Evolutionary conservation across 176 grass and related monocot species (phyloP), one percentile per base, ranked within the genome.

Genomic region (Oryza glumipatula): DNA sequence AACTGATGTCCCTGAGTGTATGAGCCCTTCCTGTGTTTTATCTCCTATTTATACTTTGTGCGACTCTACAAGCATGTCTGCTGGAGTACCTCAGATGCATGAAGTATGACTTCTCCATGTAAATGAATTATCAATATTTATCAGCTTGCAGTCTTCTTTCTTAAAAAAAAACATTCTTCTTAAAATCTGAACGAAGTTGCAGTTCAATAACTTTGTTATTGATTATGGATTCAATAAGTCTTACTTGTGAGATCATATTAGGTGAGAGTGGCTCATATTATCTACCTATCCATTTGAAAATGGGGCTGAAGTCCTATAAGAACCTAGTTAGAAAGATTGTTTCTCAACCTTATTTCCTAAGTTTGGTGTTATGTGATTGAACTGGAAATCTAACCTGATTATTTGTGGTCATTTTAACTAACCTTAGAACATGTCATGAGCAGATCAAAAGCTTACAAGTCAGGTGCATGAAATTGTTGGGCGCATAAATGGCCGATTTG

Each of bases 391-490:
- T 61, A 24, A 45, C 22, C 26, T 47, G 11, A 71, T 39, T 52
- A 6, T 76, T 45, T 35, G 9, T 87, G 30, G 15, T 69, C 28
- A 41, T 6, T 65, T 49, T 56, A 89, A 89, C 12, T 70, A 74
- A 69, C 65, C 14, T 19, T 74, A 60, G 17, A 47, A 67, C 23
- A 13, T 93, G 69, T 74, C 38, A 77, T 86, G 16, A 80, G 75
- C 79, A 99, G 96, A 99, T 94, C 96, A 99, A 90, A 99, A 96
- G 88, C 90, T 99, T 77, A 99, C 96, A 5, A 99, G 96, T 72
- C 96, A 99, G 74, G 96, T 99, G 19, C 96, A 99, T 68, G 96
- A 99, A 92, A 99, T 99, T 89, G 96, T 99, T 85, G 96, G 96
- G 24, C 93, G 96, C 44, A 99, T 99, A 85, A 99, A 99, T 80